A percentile compares a stretch with the other conserved stretches of the same genome.
phyloP scores from a whole-genome alignment of 2,329 filamentous ascomycete genomes.

The Akanthomyces uredinophilus region DNA sequence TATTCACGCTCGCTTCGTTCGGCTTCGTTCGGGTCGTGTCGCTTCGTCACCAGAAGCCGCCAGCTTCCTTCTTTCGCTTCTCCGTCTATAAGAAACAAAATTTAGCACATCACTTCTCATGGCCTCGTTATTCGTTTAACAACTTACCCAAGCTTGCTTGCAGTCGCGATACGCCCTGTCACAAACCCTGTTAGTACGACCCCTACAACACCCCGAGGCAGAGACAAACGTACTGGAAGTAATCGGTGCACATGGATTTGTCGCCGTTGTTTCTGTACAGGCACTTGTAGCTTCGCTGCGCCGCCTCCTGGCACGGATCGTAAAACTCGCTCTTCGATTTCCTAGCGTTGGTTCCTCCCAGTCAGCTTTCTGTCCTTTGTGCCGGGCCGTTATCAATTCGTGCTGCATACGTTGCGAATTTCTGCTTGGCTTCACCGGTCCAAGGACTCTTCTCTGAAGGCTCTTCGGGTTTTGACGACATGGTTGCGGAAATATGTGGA shows the following conservation, averaged over 20 bases:
- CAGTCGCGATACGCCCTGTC: conserved; percentile 84
- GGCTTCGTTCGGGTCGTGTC: neutral
- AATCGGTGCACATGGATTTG: conserved; percentile 84
- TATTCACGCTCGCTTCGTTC: neutral
- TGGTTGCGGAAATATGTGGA: neutral
- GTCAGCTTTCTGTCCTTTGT: neutral
- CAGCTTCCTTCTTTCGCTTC: conserved; percentile 28
- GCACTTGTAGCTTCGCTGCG: conserved; percentile 78
- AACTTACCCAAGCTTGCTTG: conserved; percentile 83
- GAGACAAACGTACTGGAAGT: conserved; percentile 71
- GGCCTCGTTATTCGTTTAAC: neutral
- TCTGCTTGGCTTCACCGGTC: conserved; percentile 54
- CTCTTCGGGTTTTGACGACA: conserved; percentile 17
- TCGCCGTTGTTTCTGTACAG: conserved; percentile 85
- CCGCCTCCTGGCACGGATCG: conserved; percentile 93
- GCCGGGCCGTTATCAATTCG: too few species aligned
- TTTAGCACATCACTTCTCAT: neutral
- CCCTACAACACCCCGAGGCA: neutral
- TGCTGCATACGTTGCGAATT: conserved; percentile 56
- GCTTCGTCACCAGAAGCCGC: conserved; percentile 21
- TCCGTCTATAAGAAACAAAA: conserved; percentile 25
- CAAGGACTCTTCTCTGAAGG: conserved; percentile 38
- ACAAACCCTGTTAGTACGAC: conserved; percentile 18
- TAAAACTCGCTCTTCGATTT: conserved; percentile 87
- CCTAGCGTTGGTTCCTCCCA: conserved; percentile 39